Evolutionary conservation across 2,329 filamentous ascomycete genomes (phyloP).

Genomic region (Orbilia oligospora): DNA sequence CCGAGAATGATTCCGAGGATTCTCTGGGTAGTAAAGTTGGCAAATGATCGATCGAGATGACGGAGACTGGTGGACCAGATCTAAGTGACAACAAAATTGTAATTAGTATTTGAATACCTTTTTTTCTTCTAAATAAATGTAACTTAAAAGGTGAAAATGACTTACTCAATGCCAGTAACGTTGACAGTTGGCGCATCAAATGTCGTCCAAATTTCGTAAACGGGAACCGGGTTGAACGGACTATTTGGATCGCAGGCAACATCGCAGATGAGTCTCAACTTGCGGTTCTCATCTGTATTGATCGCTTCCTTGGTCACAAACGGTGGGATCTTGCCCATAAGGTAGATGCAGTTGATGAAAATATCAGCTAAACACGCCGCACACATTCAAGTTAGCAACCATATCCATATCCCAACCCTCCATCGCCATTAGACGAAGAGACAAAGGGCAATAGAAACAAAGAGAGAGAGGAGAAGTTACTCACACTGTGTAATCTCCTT

Average conservation of each 20-base stretch:
- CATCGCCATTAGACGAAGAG: too few species aligned
- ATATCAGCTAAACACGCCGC: conserved; percentile 71
- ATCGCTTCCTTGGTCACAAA: conserved; percentile 83
- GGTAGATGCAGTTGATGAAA: conserved; percentile 92
- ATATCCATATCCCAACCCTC: background rate
- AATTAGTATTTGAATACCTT: background rate
- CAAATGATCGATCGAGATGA: conserved; percentile 91
- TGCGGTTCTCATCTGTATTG: conserved; percentile 75
- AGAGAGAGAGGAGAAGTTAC: conserved; percentile 66
- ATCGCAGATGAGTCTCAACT: conserved; percentile 84
- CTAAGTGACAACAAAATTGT: conserved; percentile 25
- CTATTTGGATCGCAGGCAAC: conserved; percentile 82
- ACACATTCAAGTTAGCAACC: conserved; percentile 15
- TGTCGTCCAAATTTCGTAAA: conserved; percentile 87
- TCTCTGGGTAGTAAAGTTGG: conserved; percentile 87
- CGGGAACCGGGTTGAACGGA: conserved; percentile 80
- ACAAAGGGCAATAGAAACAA: background rate
- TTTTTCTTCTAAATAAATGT: background rate
- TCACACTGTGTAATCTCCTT: conserved; percentile 77
- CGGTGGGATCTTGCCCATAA: conserved; percentile 81
- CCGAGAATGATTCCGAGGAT: conserved; percentile 86
- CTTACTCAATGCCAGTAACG: conserved; percentile 53
- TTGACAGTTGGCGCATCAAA: conserved; percentile 88
- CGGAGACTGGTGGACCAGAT: conserved; percentile 74
- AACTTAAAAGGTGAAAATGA: background rate